Evolutionary conservation across 192 early-diverging fungal species (phyloP), one percentile per base, ranked within the genome.

Genomic region (Spizellomyces punctatus): DNA sequence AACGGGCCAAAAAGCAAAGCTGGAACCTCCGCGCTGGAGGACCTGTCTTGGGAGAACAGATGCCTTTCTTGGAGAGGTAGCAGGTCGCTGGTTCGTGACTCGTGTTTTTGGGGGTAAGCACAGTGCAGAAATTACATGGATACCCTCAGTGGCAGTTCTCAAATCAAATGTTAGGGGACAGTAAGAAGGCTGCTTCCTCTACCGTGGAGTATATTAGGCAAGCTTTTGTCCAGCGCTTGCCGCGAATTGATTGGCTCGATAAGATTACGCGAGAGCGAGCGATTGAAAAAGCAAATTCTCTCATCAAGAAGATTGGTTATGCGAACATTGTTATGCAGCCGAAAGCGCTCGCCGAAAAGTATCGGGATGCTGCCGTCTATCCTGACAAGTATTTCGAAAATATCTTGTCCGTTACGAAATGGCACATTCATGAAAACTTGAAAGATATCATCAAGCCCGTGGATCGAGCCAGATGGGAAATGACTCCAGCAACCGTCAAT

Each of bases 201-300:
- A 69, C 55, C 8, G 56, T 67, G 7, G 59, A 67, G 16, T 8
- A 16, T 44, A 67, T 78, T 61, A 58, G 52, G 19, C n/a, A 79
- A 57, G 58, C 66, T 8, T 79, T 74, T 47, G 4, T 77, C 10
- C 47, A 47, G n/a, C 49, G 71, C 19, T 65, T 79, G 16, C 71
- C 68, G 6, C 48, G 73, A 8, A 72, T 79, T 8, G 64, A 61
- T 19, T 79, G 78, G 78, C 64, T 79, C 43, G 78, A 79, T 61
- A 58, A 58, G 12, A 58, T 46, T 9, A 79, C 77, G 0, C 71
- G 58, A 9, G 36, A 66, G 55, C 16, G 56, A 21, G 77, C 76
- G 21, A 56, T 69, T 5, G 52, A 79, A 67, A 79, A 79, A 58
- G 78, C 79, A 43, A 12, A 78, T 17, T 22, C 50, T 9, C 69